Base-by-base conservation (phyloP, 352 stramenopile species). In the Elongisporangium senticosum region DNA sequence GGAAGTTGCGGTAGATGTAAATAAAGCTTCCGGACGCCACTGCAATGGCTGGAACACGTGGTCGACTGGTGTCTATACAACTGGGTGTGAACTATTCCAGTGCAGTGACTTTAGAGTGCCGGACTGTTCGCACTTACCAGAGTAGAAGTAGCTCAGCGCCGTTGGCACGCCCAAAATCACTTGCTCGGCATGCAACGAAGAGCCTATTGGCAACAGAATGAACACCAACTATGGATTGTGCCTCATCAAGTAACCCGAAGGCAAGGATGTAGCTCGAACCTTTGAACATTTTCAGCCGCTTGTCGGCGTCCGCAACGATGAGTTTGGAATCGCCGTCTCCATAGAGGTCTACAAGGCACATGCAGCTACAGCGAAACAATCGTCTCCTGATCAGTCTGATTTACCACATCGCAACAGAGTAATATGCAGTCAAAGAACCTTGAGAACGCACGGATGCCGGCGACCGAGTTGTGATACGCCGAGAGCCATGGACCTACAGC, bases 1-100 rank as follows among this genome's bases (percentile, higher is more conserved):
- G 77, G 61, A 96, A 90, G 66, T 96, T 95, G 55, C 87, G 85
- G 62, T 96, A 97, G 49, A 96, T 96, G 75, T 95, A 97, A 49
- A 96, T 85, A 63, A 81, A 92, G 19, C 87, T 81, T 7, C 86
- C 86, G 0, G 86, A 90, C 6, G 87, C 87, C 13, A 97, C 87
- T 10, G 89, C 89, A 28, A 97, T 82, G 2, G 84, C 82, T 26
- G 89, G 88, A 19, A 92, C 85, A 11, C 84, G 77, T 17, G 87
- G 86, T 2, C 80, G 71, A 52, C 65, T 80, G 8, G 70, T 79
- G 59, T 95, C 87, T 73, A 24, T 23, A 54, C 10, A 47, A 59
- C 63, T 17, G 43, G 4, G 13, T 23, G 14, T n/a, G 13, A 33
- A 8, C 50, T 26, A 26, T 26, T 26, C 2, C 10, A 19, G 15